phyloP scores from a whole-genome alignment of 2,329 filamentous ascomycete species.

The Rutstroemia sp. region DNA sequence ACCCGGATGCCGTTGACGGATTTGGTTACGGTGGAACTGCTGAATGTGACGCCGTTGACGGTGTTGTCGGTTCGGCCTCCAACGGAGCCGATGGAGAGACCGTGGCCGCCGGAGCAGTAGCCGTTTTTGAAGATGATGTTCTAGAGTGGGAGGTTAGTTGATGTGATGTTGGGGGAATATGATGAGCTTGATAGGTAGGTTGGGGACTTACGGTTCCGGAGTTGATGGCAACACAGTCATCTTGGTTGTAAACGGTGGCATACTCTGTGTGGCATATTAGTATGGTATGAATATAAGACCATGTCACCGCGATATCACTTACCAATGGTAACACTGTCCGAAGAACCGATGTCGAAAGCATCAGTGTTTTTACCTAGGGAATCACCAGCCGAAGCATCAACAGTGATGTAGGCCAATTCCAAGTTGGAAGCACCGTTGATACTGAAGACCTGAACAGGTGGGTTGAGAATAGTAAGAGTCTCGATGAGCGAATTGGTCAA shows the following conservation, averaged over 20 bases:
- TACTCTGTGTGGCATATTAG: conserved; percentile 9
- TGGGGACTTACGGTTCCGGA: conserved; percentile 34
- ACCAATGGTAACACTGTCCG: conserved; percentile 40
- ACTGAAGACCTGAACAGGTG: conserved; percentile 46
- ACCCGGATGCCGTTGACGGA: conserved; percentile 43
- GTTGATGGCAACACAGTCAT: conserved; percentile 53
- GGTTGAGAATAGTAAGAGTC: conserved; percentile 44
- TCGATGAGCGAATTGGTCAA: conserved; percentile 43
- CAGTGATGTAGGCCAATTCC: conserved; percentile 41
- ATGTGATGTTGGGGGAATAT: too few relatives aligned
- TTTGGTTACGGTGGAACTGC: conserved; percentile 39
- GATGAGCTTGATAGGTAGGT: too few relatives aligned
- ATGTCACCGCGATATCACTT: conserved; percentile 9
- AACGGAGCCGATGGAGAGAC: conserved; percentile 52
- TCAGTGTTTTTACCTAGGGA: conserved; percentile 45
- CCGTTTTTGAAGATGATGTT: conserved; percentile 25
- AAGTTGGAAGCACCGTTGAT: conserved; percentile 37
- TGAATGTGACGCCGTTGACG: conserved; percentile 46
- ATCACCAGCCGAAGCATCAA: conserved; percentile 49
- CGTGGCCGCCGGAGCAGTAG: conserved; percentile 30
- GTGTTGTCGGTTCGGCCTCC: conserved; percentile 47
- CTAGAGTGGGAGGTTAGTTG: too few relatives aligned
- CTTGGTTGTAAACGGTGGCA: conserved; percentile 48
- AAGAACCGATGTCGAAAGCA: conserved; percentile 44
- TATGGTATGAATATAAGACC: too few relatives aligned